Conservation (phyloP, 2,329 filamentous ascomycete genomes). For the Monosporascus sp. region DNA sequence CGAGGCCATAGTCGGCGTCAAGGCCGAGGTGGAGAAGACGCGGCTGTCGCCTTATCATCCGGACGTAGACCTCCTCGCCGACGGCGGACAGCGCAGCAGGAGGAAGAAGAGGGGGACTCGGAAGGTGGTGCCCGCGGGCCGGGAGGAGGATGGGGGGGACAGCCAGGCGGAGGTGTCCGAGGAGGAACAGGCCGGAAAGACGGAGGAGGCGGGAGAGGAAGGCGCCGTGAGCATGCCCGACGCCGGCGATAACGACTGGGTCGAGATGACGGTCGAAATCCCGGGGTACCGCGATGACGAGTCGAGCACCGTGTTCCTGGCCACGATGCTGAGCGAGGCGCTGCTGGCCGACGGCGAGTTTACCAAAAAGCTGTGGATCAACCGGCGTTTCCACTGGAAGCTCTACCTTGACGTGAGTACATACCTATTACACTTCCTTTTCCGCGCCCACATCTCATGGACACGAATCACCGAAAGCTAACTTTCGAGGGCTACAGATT, state of each 20-base stretch:
- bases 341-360: constrained; percentile 68
- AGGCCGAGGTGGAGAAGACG: constrained; percentile 86
- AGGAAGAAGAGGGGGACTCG: constrained; percentile 15
- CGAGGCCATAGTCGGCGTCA: constrained; percentile 92
- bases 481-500: constrained; percentile 49
- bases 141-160: constrained; percentile 22
- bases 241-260: constrained; percentile 61
- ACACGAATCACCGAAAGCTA: background rate
- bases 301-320: constrained; percentile 77
- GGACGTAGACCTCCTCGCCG: constrained; percentile 14
- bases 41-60: constrained; percentile 19
- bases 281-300: constrained; percentile 90
- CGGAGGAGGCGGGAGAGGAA: constrained; percentile 23
- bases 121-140: constrained; percentile 31
- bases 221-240: constrained; percentile 8
- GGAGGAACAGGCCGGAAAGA: constrained; percentile 26
- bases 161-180: constrained; percentile 31
- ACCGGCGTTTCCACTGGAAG: constrained; percentile 91
- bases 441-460: constrained; percentile 1
- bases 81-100: constrained; percentile 14
- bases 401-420: constrained; percentile 81
- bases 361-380: constrained; percentile 74
- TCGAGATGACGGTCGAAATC: constrained; percentile 88
- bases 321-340: constrained; percentile 83
- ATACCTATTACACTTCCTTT: constrained; percentile 26